Evolutionary conservation across 2,329 filamentous ascomycete genomes (phyloP), one percentile per base, ranked within the genome.

Genomic region (Phoma sp.): DNA sequence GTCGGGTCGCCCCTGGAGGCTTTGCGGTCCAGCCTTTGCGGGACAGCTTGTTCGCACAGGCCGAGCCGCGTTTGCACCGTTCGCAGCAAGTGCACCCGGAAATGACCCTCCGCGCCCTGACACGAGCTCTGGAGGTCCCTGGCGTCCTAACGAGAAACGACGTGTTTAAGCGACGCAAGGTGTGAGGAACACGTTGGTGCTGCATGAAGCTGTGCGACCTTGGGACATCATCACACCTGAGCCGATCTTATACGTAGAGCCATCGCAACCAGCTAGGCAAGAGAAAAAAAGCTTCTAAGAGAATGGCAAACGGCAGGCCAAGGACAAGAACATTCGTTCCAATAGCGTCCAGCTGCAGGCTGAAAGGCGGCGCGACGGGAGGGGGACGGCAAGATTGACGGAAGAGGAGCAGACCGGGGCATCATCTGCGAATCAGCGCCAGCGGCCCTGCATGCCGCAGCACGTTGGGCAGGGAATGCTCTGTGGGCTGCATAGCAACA

Each of bases 321-420:
- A 35, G 41, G 47, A 46, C 25, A 40, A 49, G 25, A 5, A 32
- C 32, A 22, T 11, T 40, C 18, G 13, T 47, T 51, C 47, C 53
- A 30, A 56, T 56, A 52, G 53, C 43, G 52, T 43, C 47, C 10
- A 56, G 43, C 38, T 51, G 42, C 30, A 36, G 37, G 36, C 8
- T 35, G n/a, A 27, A 51, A 47, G 33, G 43, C 47, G 47, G 41
- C 43, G 22, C 27, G 37, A 42, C 47, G 43, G 53, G 43, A 52
- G n/a, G 39, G 32, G 32, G 33, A 43, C 53, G 27, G 27, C 27
- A 29, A 29, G 27, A 29, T 29, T 29, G 27, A 29, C 27, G 47
- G 53, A 52, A 44, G 22, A 47, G 53, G 42, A 46, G 37, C 38
- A 32, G 30, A 33, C 42, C 38, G 47, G 42, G 47, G 47, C 41